A percentile compares a stretch with the other conserved stretches of the same genome.
Conservation (phyloP, 148 eudicot species). For the Vaccinium macrocarpon region DNA sequence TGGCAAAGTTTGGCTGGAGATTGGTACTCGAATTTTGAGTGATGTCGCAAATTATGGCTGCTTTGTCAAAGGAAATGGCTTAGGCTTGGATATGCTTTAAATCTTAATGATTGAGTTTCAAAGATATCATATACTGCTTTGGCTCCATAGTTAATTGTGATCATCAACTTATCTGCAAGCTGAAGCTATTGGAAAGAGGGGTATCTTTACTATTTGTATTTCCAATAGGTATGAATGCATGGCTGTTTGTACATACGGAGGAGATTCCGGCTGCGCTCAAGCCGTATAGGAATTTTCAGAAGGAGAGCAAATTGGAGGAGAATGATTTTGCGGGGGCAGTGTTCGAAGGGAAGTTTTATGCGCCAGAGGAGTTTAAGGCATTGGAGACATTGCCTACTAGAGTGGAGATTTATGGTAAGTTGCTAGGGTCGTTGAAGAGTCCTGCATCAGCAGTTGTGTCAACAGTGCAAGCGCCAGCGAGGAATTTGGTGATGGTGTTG, state of each 20-base stretch:
- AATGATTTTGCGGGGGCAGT: constrained; percentile 87
- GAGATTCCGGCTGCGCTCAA: constrained; percentile 79
- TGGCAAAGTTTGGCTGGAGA: too few relatives aligned
- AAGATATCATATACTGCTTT: background rate
- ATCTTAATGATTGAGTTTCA: background rate
- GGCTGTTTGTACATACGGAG: constrained; percentile 83
- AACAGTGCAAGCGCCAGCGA: constrained; percentile 80
- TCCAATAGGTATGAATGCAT: constrained; percentile 63
- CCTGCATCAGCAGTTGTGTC: constrained; percentile 67
- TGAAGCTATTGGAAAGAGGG: background rate
- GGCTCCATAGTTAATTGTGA: too few relatives aligned
- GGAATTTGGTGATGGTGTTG: constrained; percentile 68
- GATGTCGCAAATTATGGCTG: background rate
- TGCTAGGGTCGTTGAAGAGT: constrained; percentile 68
- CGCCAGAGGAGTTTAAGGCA: constrained; percentile 61
- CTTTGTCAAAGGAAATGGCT: background rate
- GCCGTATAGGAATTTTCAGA: constrained; percentile 78
- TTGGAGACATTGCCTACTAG: constrained; percentile 78
- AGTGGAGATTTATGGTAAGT: constrained; percentile 63
- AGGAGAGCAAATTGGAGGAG: constrained; percentile 69
- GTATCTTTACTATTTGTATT: background rate
- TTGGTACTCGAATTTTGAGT: background rate
- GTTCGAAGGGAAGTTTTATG: constrained; percentile 82
- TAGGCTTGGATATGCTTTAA: background rate
- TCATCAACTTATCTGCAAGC: background rate